A percentile compares a stretch with the other conserved stretches of the same genome.
Evolutionary conservation across 441 rosid genomes (phyloP).

Genomic region (Gossypium schwendimanii): DNA sequence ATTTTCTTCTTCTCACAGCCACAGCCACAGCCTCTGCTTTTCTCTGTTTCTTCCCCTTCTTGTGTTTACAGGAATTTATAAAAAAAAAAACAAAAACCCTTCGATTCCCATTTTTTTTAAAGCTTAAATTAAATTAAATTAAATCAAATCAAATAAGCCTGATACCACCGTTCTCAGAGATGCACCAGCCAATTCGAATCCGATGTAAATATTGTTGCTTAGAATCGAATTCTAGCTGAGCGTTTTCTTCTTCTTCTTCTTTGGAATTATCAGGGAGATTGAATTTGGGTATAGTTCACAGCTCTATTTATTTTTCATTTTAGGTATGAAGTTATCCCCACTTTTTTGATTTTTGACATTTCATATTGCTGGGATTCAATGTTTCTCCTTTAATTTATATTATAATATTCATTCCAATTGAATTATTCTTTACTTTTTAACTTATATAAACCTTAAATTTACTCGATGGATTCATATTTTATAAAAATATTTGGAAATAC

Average conservation of each 20-base stretch:
- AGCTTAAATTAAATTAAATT: neutral
- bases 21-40: constrained; percentile 10
- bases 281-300: neutral
- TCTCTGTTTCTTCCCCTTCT: neutral
- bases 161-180: neutral
- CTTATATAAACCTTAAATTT: neutral
- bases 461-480: neutral
- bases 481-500: neutral
- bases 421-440: neutral
- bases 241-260: neutral
- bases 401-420: neutral
- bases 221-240: neutral
- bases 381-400: neutral
- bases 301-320: neutral
- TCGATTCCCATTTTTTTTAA: neutral
- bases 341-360: neutral
- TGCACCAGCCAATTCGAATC: neutral
- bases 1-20: neutral
- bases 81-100: neutral
- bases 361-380: neutral
- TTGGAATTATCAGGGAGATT: neutral
- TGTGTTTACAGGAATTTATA: neutral
- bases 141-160: neutral
- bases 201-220: neutral
- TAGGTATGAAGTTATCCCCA: neutral